These are phyloP conservation scores for Harringtonia lauricola DNA, from an alignment of 2,329 filamentous ascomycete genomes.

Conservation along the genomic window DNA sequence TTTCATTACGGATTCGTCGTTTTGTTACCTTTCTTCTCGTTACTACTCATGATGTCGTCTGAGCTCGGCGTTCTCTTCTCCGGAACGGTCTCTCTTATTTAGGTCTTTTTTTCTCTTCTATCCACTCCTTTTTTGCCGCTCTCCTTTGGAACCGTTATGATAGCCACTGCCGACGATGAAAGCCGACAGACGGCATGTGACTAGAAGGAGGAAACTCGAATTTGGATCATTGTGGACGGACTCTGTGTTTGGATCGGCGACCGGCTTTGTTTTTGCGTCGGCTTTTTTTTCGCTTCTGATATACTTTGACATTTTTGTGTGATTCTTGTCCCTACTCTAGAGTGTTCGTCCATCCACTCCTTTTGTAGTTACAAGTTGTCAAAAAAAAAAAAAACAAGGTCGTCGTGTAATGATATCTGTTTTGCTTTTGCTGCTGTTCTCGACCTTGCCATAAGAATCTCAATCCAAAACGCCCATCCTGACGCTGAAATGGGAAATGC, in stretches of 20 bases:
- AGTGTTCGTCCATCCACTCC: too few species aligned
- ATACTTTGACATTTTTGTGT: neutral
- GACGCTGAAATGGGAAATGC: too few species aligned
- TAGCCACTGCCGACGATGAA: neutral
- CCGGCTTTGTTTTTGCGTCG: neutral
- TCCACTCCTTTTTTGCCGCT: neutral
- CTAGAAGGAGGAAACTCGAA: too few species aligned
- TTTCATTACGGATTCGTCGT: too few species aligned
- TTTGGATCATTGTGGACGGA: slow-evolving; percentile 12
- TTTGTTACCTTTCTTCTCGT: neutral
- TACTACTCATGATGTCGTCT: neutral
- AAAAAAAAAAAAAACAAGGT: neutral
- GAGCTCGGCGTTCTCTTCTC: slow-evolving; percentile 3
- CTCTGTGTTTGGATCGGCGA: too few species aligned
- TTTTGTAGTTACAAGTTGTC: neutral
- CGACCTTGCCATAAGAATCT: too few species aligned
- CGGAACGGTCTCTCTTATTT: slow-evolving; percentile 1
- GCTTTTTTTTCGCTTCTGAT: neutral
- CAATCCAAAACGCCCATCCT: neutral
- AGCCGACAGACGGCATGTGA: too few species aligned
- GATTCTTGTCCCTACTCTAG: neutral
- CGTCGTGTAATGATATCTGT: neutral
- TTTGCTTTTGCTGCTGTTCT: too few species aligned
- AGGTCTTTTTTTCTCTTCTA: neutral
- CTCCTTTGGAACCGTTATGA: neutral